Conservation (phyloP, 148 eudicot species). For the Chenopodium formosanum region DNA sequence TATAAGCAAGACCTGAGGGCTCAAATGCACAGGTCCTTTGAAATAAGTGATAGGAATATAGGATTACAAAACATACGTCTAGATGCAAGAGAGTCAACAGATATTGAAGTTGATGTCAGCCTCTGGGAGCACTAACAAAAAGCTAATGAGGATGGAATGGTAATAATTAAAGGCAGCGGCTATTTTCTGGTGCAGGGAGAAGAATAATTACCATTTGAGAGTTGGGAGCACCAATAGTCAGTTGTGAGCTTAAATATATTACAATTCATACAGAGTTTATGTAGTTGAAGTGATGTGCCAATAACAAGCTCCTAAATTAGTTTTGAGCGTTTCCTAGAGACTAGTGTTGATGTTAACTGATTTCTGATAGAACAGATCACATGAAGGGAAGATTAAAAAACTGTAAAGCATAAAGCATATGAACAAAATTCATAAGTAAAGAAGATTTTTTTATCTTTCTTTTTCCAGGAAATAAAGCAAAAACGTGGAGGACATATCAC, state of each 20-base stretch:
- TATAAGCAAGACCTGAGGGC: neutral
- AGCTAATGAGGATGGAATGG: conserved; percentile 1
- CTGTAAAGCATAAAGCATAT: neutral
- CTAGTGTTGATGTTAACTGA: neutral
- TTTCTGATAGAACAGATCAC: neutral
- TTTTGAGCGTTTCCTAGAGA: neutral
- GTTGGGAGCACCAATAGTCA: neutral
- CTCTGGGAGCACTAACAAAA: neutral
- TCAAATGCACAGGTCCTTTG: conserved; percentile 1
- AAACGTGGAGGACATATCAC: neutral
- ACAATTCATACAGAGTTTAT: neutral
- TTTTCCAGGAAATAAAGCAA: neutral
- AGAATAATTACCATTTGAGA: neutral
- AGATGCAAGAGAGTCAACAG: neutral
- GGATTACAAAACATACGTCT: neutral
- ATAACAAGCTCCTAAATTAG: neutral
- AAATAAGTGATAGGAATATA: neutral
- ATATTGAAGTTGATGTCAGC: neutral
- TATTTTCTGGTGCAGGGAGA: neutral
- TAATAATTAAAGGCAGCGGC: neutral
- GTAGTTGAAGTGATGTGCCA: neutral
- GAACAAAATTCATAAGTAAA: neutral
- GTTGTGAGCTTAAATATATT: neutral
- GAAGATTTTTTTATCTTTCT: neutral
- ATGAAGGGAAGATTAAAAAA: neutral